Conservation (phyloP, 75 land plant species). For the Pinus taeda region DNA sequence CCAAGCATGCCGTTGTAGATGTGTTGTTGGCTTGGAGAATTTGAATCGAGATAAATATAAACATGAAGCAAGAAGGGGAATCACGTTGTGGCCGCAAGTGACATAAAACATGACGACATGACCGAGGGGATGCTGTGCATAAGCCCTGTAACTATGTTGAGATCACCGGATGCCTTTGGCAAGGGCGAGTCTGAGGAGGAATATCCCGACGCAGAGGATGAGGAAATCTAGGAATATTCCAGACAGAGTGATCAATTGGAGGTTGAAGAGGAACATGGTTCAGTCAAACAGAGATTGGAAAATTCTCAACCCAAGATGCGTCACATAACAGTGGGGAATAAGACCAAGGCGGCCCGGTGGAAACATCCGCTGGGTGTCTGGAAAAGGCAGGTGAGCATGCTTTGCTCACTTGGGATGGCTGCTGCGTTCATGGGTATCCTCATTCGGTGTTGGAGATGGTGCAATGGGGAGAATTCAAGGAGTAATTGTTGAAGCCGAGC, state of each 20-base stretch:
- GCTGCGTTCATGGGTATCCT: constrained; percentile 1
- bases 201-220: too few species aligned
- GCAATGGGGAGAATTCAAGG: background rate
- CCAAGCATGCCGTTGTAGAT: too few species aligned
- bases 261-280: background rate
- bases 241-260: too few species aligned
- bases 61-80: too few species aligned
- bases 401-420: constrained; percentile 4
- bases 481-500: too few species aligned
- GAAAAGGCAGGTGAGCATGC: background rate
- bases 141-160: background rate
- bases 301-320: background rate
- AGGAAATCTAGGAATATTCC: too few species aligned
- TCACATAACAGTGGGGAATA: background rate
- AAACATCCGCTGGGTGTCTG: background rate
- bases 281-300: background rate
- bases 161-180: background rate
- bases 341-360: background rate
- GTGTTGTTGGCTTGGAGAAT: too few species aligned
- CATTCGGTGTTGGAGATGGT: background rate
- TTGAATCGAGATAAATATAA: too few species aligned
- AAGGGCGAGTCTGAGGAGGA: background rate
- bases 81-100: background rate
- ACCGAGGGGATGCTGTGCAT: background rate
- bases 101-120: background rate